Evolutionary conservation across 306 rosid genomes (phyloP).

Genomic region (Clitoria ternatea): DNA sequence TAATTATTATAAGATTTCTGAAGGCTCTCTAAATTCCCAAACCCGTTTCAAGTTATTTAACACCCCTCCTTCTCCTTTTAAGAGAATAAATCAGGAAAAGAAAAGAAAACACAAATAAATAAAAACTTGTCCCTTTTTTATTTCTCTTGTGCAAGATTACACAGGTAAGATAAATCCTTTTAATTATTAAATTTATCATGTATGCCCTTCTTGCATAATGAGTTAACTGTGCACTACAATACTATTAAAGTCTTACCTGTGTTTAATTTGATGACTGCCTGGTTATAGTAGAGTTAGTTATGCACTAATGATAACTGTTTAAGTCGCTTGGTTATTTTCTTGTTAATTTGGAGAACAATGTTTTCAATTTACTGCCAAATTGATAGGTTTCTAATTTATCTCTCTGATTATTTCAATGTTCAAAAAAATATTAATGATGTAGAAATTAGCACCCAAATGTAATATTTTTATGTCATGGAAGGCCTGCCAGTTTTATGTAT

Average conservation of each 20-base stretch:
- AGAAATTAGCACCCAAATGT: not conserved
- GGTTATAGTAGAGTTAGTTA: not conserved
- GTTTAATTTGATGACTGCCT: not conserved
- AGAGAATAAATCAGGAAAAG: conserved; percentile 13
- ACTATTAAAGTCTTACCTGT: not conserved
- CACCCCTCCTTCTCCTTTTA: conserved; percentile 16
- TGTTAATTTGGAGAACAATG: not conserved
- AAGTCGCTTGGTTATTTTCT: not conserved
- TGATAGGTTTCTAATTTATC: not conserved
- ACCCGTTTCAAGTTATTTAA: conserved; percentile 14
- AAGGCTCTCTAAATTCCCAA: conserved; percentile 30
- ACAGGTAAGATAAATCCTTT: too few species aligned
- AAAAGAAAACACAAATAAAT: too few species aligned
- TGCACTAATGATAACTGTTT: not conserved
- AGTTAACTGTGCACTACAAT: not conserved
- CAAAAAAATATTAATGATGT: not conserved
- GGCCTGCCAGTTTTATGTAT: not conserved
- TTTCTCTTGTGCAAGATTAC: too few species aligned
- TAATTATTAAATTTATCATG: not conserved
- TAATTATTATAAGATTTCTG: conserved; percentile 58
- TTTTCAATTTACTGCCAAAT: not conserved
- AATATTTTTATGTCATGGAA: not conserved
- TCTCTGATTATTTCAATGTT: not conserved
- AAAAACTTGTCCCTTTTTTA: too few species aligned
- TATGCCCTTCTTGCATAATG: not conserved